Evolutionary conservation across 2,329 filamentous ascomycete species (phyloP).

Genomic region (Pseudogymnoascus destructans): DNA sequence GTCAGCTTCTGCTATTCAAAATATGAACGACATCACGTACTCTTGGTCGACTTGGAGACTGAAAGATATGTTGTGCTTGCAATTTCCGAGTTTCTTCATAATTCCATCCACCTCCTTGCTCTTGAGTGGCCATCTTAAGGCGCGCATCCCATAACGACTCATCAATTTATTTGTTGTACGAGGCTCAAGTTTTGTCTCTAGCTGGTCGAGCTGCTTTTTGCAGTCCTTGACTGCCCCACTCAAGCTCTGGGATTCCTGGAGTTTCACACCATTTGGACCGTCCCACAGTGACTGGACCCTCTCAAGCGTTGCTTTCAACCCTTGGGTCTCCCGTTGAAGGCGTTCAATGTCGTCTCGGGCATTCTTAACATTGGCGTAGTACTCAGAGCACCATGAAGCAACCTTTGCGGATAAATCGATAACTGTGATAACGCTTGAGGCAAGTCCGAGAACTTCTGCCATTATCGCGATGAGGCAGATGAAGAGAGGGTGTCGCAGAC

Average conservation of each 20-base stretch:
- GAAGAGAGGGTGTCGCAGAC: slow-evolving; percentile 12
- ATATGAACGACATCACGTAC: slow-evolving; percentile 18
- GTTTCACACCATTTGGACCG: slow-evolving; percentile 19
- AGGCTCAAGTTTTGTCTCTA: slow-evolving; percentile 21
- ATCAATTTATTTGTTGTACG: slow-evolving; percentile 22
- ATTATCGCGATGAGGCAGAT: slow-evolving; percentile 13
- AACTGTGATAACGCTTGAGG: slow-evolving; percentile 29
- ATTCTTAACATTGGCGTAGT: slow-evolving; percentile 26
- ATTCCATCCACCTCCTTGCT: slow-evolving; percentile 26
- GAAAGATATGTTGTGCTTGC: slow-evolving; percentile 21
- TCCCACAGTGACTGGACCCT: slow-evolving; percentile 21
- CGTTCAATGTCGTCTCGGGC: slow-evolving; percentile 26
- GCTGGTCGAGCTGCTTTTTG: slow-evolving; percentile 16
- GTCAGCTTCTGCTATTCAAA: neutral
- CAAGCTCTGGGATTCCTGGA: slow-evolving; percentile 22
- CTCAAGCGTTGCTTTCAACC: slow-evolving; percentile 22
- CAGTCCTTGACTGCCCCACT: slow-evolving; percentile 16
- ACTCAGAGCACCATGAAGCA: slow-evolving; percentile 26
- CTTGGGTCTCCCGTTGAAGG: slow-evolving; percentile 23
- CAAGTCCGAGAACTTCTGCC: slow-evolving; percentile 21
- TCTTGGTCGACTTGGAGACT: slow-evolving; percentile 27
- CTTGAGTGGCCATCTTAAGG: slow-evolving; percentile 30
- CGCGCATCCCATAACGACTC: slow-evolving; percentile 24
- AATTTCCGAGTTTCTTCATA: slow-evolving; percentile 22
- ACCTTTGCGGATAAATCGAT: slow-evolving; percentile 29